These are phyloP conservation scores for Penicillium taxi DNA, from an alignment of 495 filamentous ascomycete species.

Conservation along the genomic window DNA sequence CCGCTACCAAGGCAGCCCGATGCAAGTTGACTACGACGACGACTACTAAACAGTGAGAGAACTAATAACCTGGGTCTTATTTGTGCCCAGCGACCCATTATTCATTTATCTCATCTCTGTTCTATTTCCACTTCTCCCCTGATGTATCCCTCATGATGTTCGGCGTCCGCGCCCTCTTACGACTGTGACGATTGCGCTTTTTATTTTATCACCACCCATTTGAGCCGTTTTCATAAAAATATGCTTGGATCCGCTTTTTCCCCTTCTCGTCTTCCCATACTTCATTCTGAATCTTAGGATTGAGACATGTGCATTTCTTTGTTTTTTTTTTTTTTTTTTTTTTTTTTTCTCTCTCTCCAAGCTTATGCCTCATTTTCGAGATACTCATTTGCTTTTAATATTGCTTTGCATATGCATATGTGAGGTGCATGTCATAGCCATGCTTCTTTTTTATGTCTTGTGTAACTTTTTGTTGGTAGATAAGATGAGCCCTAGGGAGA, in stretches of 20 bases:
- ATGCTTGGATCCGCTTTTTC: neutral
- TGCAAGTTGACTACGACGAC: slow-evolving; percentile 39
- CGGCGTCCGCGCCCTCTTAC: slow-evolving; percentile 10
- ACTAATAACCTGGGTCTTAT: slow-evolving; percentile 22
- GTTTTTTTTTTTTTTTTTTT: too few relatives aligned
- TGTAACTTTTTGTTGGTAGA: too few relatives aligned
- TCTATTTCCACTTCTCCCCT: neutral
- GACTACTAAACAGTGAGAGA: slow-evolving; percentile 29
- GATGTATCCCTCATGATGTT: slow-evolving; percentile 4
- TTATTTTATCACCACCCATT: slow-evolving; percentile 9
- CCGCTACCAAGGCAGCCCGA: slow-evolving; percentile 42
- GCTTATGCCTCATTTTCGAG: too few relatives aligned
- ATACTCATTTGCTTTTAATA: too few relatives aligned
- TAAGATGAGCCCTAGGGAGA: too few relatives aligned
- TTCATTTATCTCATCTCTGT: slow-evolving; percentile 12
- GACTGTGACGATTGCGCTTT: slow-evolving; percentile 11
- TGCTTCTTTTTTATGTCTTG: too few relatives aligned
- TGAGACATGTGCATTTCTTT: too few relatives aligned
- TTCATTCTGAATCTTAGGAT: neutral
- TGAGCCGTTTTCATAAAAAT: slow-evolving; percentile 7
- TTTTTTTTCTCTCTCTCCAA: too few relatives aligned
- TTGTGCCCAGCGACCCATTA: slow-evolving; percentile 11
- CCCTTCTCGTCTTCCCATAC: neutral
- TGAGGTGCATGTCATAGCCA: too few relatives aligned
- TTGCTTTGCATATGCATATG: too few relatives aligned